Conservation (phyloP, 2,329 filamentous ascomycete genomes). For the Fusarium buharicum region DNA sequence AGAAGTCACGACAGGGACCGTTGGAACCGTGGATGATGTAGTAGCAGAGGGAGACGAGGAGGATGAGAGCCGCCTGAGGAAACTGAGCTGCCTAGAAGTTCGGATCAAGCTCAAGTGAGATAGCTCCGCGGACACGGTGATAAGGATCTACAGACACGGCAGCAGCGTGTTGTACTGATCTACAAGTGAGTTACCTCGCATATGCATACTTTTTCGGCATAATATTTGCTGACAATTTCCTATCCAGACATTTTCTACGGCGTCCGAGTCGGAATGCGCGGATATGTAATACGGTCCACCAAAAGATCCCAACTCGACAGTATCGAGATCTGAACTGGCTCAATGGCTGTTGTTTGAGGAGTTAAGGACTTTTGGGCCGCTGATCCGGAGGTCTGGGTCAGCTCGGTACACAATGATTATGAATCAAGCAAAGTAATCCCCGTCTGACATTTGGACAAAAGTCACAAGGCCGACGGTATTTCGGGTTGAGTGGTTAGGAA, state of each 20-base stretch:
- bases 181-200: constrained; percentile 25
- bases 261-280: constrained; percentile 34
- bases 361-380: constrained; percentile 9
- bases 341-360: constrained; percentile 1
- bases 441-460: constrained; percentile 13
- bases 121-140: constrained; percentile 4
- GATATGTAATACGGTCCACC: constrained; percentile 17
- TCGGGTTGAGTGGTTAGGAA: constrained; percentile 3
- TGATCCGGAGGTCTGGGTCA: constrained; percentile 16
- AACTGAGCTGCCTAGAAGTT: constrained; percentile 63
- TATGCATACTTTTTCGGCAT: constrained; percentile 7
- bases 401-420: constrained; percentile 20
- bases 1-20: constrained; percentile 68
- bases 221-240: constrained; percentile 21
- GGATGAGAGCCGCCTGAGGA: constrained; percentile 56
- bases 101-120: constrained; percentile 58
- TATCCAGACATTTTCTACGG: constrained; percentile 9
- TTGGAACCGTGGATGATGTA: constrained; percentile 75
- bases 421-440: constrained; percentile 16
- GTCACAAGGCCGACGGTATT: background rate
- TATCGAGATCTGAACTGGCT: constrained; percentile 19
- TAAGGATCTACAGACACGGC: constrained; percentile 14
- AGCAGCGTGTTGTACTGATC: constrained; percentile 9
- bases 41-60: constrained; percentile 54
- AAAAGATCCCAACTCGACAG: constrained; percentile 21